phyloP scores from a whole-genome alignment of 805 yeast species.

The Starmerella etchellsii region DNA sequence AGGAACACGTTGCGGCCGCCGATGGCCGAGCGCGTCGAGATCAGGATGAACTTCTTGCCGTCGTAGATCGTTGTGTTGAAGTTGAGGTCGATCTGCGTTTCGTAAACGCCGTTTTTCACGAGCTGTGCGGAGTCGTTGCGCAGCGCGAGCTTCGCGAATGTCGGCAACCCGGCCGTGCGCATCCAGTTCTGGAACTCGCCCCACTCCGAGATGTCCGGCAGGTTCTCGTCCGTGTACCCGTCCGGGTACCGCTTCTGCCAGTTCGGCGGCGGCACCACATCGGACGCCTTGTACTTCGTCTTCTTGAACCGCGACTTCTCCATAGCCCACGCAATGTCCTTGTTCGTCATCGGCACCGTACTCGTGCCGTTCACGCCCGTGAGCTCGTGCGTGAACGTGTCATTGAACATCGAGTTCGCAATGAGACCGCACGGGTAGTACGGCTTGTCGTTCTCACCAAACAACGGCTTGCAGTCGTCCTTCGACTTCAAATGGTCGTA shows the following conservation, averaged over 20 bases:
- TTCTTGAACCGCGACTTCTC: conserved; percentile 62
- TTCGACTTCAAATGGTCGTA: conserved; percentile 36
- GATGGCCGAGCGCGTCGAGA: conserved; percentile 68
- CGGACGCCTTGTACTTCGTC: conserved; percentile 51
- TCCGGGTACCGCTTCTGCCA: conserved; percentile 72
- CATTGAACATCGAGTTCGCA: conserved; percentile 87
- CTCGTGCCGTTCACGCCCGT: conserved; percentile 34
- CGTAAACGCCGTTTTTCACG: conserved; percentile 51
- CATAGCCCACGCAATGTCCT: conserved; percentile 73
- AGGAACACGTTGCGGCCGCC: conserved; percentile 82
- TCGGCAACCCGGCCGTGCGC: conserved; percentile 91
- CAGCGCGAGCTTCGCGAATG: conserved; percentile 70
- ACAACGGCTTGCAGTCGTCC: conserved; percentile 52
- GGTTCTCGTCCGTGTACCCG: conserved; percentile 72
- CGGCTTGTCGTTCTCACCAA: conserved; percentile 32
- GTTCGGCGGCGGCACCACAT: conserved; percentile 88
- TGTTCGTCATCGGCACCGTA: conserved; percentile 34
- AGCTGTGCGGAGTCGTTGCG: conserved; percentile 51
- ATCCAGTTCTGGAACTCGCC: conserved; percentile 93
- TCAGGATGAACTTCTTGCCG: conserved; percentile 73
- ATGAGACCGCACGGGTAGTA: conserved; percentile 91
- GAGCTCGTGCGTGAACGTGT: conserved; percentile 43
- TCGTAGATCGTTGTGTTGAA: conserved; percentile 76
- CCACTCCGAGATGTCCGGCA: conserved; percentile 66
- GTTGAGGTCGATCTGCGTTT: conserved; percentile 53